Percentiles rank a stretch among this genome's conserved stretches.
phyloP scores from a whole-genome alignment of 805 yeast species.

The Isabelozyma gotoi region DNA sequence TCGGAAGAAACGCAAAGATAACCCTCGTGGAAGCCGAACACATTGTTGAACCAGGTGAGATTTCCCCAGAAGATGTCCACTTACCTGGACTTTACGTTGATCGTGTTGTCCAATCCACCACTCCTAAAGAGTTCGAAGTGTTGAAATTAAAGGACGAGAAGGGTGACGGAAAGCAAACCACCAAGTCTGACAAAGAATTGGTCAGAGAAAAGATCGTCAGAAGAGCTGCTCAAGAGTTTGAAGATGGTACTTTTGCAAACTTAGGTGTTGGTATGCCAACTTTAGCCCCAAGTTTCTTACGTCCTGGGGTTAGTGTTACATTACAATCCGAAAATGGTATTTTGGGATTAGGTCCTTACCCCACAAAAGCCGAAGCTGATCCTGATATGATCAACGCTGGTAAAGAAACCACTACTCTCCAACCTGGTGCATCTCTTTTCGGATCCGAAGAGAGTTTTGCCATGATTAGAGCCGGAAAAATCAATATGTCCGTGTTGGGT shows the following conservation, averaged over 20 bases:
- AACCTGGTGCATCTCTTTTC: slow-evolving; percentile 47
- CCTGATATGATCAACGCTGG: slow-evolving; percentile 53
- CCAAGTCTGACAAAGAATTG: slow-evolving; percentile 12
- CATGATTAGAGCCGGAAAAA: slow-evolving; percentile 49
- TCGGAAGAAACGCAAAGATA: slow-evolving; percentile 45
- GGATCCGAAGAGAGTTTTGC: slow-evolving; percentile 52
- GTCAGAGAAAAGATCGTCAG: slow-evolving; percentile 35
- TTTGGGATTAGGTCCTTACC: slow-evolving; percentile 51
- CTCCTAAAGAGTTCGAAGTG: slow-evolving; percentile 44
- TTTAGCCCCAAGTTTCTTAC: slow-evolving; percentile 42
- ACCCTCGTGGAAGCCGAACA: slow-evolving; percentile 54
- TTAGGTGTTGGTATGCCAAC: slow-evolving; percentile 55
- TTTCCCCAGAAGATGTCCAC: slow-evolving; percentile 45
- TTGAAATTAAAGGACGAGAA: slow-evolving; percentile 15
- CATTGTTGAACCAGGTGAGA: slow-evolving; percentile 46
- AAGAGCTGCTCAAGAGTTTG: slow-evolving; percentile 48
- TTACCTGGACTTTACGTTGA: slow-evolving; percentile 47
- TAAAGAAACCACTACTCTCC: slow-evolving; percentile 48
- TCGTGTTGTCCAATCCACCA: slow-evolving; percentile 38
- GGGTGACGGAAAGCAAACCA: slow-evolving; percentile 3
- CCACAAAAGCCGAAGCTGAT: slow-evolving; percentile 40
- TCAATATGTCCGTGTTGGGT: slow-evolving; percentile 45
- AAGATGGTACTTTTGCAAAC: slow-evolving; percentile 43
- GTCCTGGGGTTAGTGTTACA: slow-evolving; percentile 32
- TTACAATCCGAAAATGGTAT: slow-evolving; percentile 52